Evolutionary conservation across 306 rosid species (phyloP).

Genomic region (Dalbergia cultrata): DNA sequence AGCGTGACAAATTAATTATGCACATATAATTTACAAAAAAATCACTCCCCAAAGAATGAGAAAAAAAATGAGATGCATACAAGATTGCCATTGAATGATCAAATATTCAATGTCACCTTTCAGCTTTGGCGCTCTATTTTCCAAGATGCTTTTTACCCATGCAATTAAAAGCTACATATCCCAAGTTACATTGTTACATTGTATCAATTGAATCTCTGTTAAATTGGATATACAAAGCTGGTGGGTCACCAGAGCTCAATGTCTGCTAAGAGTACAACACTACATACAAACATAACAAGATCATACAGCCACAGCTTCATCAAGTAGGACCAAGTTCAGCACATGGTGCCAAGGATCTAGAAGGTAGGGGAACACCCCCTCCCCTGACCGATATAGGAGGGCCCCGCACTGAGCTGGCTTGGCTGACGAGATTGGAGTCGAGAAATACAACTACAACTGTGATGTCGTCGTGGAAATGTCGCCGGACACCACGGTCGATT

Average conservation of each 20-base stretch:
- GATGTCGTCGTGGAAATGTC: conserved; percentile 93
- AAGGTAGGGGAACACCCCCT: conserved; percentile 62
- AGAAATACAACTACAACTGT: conserved; percentile 82
- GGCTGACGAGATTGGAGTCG: conserved; percentile 78
- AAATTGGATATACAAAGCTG: conserved; percentile 55
- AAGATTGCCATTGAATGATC: conserved; percentile 36
- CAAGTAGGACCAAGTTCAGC: conserved; percentile 47
- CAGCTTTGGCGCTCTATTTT: conserved; percentile 46
- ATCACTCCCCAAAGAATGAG: conserved; percentile 25
- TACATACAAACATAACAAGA: conserved; percentile 47
- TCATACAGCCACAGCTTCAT: conserved; percentile 42
- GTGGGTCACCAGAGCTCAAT: conserved; percentile 46
- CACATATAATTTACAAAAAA: conserved; percentile 32
- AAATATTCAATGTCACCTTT: conserved; percentile 49
- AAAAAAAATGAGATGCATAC: conserved; percentile 26
- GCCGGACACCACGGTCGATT: conserved; percentile 89
- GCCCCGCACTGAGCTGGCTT: conserved; percentile 71
- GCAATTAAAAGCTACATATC: conserved; percentile 34
- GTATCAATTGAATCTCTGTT: conserved; percentile 51
- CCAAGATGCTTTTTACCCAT: conserved; percentile 38
- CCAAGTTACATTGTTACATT: conserved; percentile 53
- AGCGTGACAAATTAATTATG: conserved; percentile 15
- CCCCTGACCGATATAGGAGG: conserved; percentile 76
- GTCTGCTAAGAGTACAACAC: conserved; percentile 50
- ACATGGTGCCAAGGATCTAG: conserved; percentile 52